Base-by-base conservation (phyloP, 257 asterid genomes). In the Apocynum venetum region DNA sequence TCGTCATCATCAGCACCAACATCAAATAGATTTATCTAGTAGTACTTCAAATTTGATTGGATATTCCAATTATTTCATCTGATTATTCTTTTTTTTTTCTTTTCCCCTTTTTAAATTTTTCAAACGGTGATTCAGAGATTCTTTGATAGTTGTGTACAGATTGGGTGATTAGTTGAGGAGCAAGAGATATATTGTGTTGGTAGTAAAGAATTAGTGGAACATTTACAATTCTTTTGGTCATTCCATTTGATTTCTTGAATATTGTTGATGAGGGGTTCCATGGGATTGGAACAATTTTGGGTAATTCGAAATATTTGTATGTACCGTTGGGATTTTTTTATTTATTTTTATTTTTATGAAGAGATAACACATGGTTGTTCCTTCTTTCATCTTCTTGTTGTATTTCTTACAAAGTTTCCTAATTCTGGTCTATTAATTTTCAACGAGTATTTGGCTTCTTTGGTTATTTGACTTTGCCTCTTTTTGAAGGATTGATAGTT, bases 101-200 rank as follows among this genome's bases (percentile, higher is more conserved):
- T 57, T 35, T 1, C 0, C 0, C n/a, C 53, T 79, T 80, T 82
- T 76, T 74, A 70, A 31, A 38, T 57, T 2, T 49, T 75, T 43
- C 38, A 59, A 80, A 80, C 47, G 74, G 74, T 68, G 59, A 52
- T 76, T 75, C 49, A 44, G 76, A 63, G 77, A 80, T 82, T 83
- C 83, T 85, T 85, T 85, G 69, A 74, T 85, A 78, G 90, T 66
- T 83, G 78, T 84, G 91, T 88, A 91, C 87, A 91, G 87, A 88
- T 64, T 79, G 83, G 38, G 38, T 68, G 73, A 66, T 72, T 84
- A 61, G 78, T 73, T 79, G 31, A 55, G n/a, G 68, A 13, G 57
- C 25, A 2, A 41, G 47, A 46, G 14, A 75, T 41, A 43, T 49
- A 41, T 75, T 36, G 79, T 52, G 38, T 38, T 20, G 63, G n/a